Base-by-base conservation (phyloP, 2,329 filamentous ascomycete genomes). In the Claviceps citrina region DNA sequence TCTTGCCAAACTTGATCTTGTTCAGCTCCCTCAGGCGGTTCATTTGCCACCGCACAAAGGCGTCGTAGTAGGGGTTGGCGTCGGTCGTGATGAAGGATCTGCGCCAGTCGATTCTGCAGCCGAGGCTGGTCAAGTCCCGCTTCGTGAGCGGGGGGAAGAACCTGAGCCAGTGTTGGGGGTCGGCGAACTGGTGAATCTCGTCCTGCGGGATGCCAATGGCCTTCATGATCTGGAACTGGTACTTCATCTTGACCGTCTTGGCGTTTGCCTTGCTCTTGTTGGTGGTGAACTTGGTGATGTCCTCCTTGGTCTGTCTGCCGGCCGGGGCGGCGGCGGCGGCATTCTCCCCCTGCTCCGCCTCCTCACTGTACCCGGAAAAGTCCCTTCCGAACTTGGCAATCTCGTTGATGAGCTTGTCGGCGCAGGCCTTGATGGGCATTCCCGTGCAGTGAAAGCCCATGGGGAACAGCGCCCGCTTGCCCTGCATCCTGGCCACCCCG, bases 11-110 rank as follows among this genome's bases (percentile, higher is more conserved):
- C 63, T 87, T 84, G 63, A 96, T 89, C 69, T 95, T 96, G 53
- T 83, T 75, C 45, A 94, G 66, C 56, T 91, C 83, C 61, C 82
- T 84, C 38, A 96, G 71, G 47, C 84, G 81, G 58, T 83, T 87
- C 84, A 96, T 95, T 64, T 96, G 91, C 91, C 91, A 98, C 53
- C 84, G 70, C 31, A 96, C 81, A 54, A 98, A 98, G 4, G 84
- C 75, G 57, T 98, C 89, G 58, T 93, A 98, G 66, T 91, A 96
- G 4, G 85, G 86, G 62, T 98, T 98, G 27, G 85, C 86, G 51
- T 95, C 86, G 2, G 91, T 98, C 6, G 91, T 98, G 47, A 96
- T 81, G 48, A 98, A 84, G 28, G 82, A 81, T 58, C 91, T 72
- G 54, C 89, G 74, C 89, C 89, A 98, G 59, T 96, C 91, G 53